Conservation (phyloP, 257 asterid genomes). For the Thymus mandschuricus region DNA sequence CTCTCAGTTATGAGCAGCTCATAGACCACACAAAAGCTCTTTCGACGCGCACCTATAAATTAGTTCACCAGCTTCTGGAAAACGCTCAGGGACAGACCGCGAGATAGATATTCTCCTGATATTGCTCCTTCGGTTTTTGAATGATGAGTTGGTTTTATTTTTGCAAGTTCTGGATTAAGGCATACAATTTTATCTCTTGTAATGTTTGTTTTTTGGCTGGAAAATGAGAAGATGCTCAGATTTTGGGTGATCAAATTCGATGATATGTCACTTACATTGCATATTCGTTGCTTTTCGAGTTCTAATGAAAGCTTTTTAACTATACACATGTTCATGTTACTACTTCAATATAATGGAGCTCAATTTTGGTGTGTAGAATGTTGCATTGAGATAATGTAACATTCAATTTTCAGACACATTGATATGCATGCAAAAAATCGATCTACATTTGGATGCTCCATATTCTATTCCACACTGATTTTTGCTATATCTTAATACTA, state of each 20-base stretch:
- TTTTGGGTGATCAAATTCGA: not conserved
- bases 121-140: slow-evolving; percentile 17
- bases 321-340: too few species aligned
- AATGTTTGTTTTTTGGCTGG: slow-evolving; percentile 6
- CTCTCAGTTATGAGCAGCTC: slow-evolving; percentile 87
- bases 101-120: slow-evolving; percentile 34
- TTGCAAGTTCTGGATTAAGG: slow-evolving; percentile 34
- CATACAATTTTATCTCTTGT: slow-evolving; percentile 7
- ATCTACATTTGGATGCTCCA: too few species aligned
- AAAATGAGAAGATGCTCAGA: not conserved
- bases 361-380: too few species aligned
- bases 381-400: too few species aligned
- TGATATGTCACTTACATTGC: not conserved
- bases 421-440: too few species aligned
- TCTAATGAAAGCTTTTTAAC: too few species aligned
- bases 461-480: too few species aligned
- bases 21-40: slow-evolving; percentile 93
- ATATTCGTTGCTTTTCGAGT: too few species aligned
- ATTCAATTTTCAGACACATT: too few species aligned
- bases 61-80: slow-evolving; percentile 80
- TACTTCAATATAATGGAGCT: too few species aligned
- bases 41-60: slow-evolving; percentile 80
- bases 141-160: slow-evolving; percentile 30
- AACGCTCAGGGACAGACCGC: slow-evolving; percentile 74
- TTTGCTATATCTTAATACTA: too few species aligned